Evolutionary conservation across 768 basidiomycete species (phyloP).

Genomic region (Sistotremastrum suecicum): DNA sequence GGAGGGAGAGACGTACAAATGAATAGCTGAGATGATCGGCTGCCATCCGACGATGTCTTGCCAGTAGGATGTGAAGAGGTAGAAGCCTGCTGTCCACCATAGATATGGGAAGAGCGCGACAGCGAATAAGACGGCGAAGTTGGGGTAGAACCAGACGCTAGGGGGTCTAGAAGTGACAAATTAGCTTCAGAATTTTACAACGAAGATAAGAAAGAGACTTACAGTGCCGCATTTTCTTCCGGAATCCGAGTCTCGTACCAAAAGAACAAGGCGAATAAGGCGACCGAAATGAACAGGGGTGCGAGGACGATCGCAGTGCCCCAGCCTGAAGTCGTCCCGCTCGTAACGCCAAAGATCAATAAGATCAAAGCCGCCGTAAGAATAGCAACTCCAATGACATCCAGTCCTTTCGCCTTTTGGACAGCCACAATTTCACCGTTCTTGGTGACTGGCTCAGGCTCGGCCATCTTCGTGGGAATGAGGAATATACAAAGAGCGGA

Average conservation of each 20-base stretch:
- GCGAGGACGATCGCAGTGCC: conserved; percentile 26
- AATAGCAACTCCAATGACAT: conserved; percentile 22
- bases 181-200: not conserved
- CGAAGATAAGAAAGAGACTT: conserved; percentile 12
- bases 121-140: conserved; percentile 26
- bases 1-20: conserved; percentile 16
- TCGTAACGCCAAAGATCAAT: conserved; percentile 22
- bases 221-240: conserved; percentile 28
- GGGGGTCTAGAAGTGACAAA: conserved; percentile 21
- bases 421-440: not conserved
- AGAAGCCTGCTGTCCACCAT: conserved; percentile 26
- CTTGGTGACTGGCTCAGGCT: not conserved
- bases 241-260: conserved; percentile 32
- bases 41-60: conserved; percentile 30
- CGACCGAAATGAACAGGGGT: conserved; percentile 31
- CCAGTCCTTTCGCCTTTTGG: conserved; percentile 14
- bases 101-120: conserved; percentile 24
- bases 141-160: conserved; percentile 26
- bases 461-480: conserved; percentile 17
- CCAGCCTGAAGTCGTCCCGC: conserved; percentile 39
- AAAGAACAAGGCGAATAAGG: conserved; percentile 30
- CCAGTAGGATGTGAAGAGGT: conserved; percentile 24
- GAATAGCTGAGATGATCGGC: conserved; percentile 23
- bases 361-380: conserved; percentile 20
- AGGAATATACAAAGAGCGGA: conserved; percentile 18